A percentile compares a stretch with the other conserved stretches of the same genome.
Evolutionary conservation across 2,329 filamentous ascomycete species (phyloP).

Genomic region (Dactylellina cionopaga): DNA sequence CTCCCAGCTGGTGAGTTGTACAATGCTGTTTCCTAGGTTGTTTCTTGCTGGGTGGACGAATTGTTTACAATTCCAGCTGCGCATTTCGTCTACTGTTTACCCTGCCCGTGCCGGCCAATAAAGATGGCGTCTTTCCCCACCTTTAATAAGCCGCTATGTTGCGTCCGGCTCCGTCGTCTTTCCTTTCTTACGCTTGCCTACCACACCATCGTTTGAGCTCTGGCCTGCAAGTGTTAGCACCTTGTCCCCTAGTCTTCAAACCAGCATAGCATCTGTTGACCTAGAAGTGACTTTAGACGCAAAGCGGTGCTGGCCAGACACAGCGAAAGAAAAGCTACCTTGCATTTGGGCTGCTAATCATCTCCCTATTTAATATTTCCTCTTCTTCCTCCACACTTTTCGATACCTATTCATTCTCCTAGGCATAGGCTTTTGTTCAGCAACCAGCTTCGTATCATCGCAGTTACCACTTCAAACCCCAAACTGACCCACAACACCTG

Average conservation of each 20-base stretch:
- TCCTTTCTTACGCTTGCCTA: slow-evolving; percentile 49
- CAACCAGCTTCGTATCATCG: slow-evolving; percentile 26
- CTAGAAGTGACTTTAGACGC: slow-evolving; percentile 51
- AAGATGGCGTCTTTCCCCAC: slow-evolving; percentile 48
- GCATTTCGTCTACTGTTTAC: slow-evolving; percentile 41
- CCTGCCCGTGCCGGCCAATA: slow-evolving; percentile 48
- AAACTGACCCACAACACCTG: slow-evolving; percentile 2
- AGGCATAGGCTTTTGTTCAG: no score
- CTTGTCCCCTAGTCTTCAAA: slow-evolving; percentile 46
- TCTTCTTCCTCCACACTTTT: slow-evolving; percentile 52
- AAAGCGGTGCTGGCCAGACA: slow-evolving; percentile 50
- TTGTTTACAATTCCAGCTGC: slow-evolving; percentile 45
- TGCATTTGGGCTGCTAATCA: slow-evolving; percentile 52
- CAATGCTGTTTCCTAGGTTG: slow-evolving; percentile 44
- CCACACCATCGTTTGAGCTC: slow-evolving; percentile 51
- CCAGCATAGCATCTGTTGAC: slow-evolving; percentile 52
- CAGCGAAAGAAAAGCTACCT: slow-evolving; percentile 40
- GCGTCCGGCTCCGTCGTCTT: slow-evolving; percentile 46
- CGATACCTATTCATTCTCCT: slow-evolving; percentile 28
- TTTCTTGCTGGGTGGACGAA: slow-evolving; percentile 20
- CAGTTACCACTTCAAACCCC: slow-evolving; percentile 3
- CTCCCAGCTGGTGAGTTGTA: slow-evolving; percentile 46
- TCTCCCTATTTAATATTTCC: slow-evolving; percentile 53
- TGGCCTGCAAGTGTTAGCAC: slow-evolving; percentile 48
- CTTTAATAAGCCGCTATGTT: slow-evolving; percentile 40